Conservation (phyloP, 2,329 filamentous ascomycete genomes). For the Pseudogymnoascus destructans region DNA sequence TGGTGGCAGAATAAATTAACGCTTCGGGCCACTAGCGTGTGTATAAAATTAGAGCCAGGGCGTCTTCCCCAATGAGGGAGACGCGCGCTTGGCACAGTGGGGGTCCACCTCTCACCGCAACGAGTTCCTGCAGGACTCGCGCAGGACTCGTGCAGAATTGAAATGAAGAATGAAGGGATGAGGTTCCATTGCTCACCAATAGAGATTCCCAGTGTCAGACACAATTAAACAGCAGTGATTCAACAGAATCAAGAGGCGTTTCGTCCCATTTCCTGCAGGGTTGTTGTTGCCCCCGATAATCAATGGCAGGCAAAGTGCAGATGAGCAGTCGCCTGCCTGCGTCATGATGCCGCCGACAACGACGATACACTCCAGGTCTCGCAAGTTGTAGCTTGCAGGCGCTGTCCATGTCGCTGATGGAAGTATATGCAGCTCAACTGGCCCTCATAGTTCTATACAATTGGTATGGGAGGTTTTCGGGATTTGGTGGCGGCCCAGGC, state of each 20-base stretch:
- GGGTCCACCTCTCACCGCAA: slow-evolving; percentile 7
- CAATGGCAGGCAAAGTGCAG: background rate
- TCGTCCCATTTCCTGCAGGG: background rate
- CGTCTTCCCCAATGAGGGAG: background rate
- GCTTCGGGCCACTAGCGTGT: slow-evolving; percentile 2
- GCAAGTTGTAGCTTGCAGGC: background rate
- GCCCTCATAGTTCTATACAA: background rate
- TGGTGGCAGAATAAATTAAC: background rate
- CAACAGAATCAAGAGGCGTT: background rate
- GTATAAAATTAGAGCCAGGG: slow-evolving; percentile 7
- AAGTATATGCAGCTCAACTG: slow-evolving; percentile 2
- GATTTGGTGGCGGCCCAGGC: background rate
- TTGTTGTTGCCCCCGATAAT: background rate
- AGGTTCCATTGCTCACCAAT: background rate
- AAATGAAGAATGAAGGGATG: slow-evolving; percentile 8
- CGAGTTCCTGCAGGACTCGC: background rate
- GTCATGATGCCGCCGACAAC: background rate
- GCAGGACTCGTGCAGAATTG: slow-evolving; percentile 3
- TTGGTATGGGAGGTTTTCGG: background rate
- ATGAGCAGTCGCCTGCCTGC: background rate
- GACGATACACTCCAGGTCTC: slow-evolving; percentile 3
- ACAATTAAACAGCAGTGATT: slow-evolving; percentile 4
- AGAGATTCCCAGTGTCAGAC: background rate
- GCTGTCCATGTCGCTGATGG: background rate
- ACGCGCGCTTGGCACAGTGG: slow-evolving; percentile 3